phyloP scores from a whole-genome alignment of 768 basidiomycete species.

The Ramaria sp. region DNA sequence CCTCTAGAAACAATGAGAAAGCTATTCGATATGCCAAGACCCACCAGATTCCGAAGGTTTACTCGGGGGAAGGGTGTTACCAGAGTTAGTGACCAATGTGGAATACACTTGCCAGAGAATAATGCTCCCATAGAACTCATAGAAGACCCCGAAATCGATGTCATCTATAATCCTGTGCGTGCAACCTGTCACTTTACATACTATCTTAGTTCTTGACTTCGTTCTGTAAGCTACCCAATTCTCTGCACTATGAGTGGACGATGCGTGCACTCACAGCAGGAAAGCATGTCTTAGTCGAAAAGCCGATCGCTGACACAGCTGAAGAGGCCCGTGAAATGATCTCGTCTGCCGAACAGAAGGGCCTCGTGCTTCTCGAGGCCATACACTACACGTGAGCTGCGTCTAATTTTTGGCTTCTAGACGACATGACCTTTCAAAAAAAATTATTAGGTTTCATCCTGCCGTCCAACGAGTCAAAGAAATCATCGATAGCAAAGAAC shows the following conservation, averaged over 20 bases:
- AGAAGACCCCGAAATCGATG: slow-evolving; percentile 20
- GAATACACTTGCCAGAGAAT: background rate
- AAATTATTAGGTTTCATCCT: slow-evolving; percentile 15
- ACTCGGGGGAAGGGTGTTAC: slow-evolving; percentile 10
- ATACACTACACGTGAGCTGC: slow-evolving; percentile 5
- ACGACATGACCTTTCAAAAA: too few species aligned
- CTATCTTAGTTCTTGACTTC: background rate
- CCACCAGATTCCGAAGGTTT: slow-evolving; percentile 20
- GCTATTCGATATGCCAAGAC: slow-evolving; percentile 19
- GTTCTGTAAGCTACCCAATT: slow-evolving; percentile 17
- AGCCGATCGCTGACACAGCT: slow-evolving; percentile 21
- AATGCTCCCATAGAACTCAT: slow-evolving; percentile 15
- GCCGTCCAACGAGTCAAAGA: slow-evolving; percentile 11
- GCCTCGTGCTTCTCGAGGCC: slow-evolving; percentile 18
- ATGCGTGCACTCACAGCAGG: slow-evolving; percentile 21
- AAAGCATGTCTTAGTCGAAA: slow-evolving; percentile 26
- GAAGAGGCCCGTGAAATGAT: slow-evolving; percentile 19
- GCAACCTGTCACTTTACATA: background rate
- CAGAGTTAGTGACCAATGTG: slow-evolving; percentile 10
- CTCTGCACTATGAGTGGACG: slow-evolving; percentile 24
- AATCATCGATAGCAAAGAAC: slow-evolving; percentile 11
- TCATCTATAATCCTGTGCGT: slow-evolving; percentile 19
- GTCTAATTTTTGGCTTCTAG: slow-evolving; percentile 14
- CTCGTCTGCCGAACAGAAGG: slow-evolving; percentile 15
- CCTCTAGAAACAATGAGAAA: slow-evolving; percentile 18